Evolutionary conservation across 176 grass and related monocot species (phyloP).

Genomic region (barley (Hordeum vulgare)): MorexV3_pseudomolecules_assembly NC_058521.1:558274564-558275063

Average conservation of each 20-base stretch:
- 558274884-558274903: conserved; percentile 33
- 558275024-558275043: no score
- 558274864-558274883: conserved; percentile 27
- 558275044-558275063: conserved; percentile 26
- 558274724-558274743: no score
- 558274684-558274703: no score
- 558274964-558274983: neutral
- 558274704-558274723: no score
- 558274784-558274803: neutral
- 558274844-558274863: conserved; percentile 37
- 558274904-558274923: conserved; percentile 1
- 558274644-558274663: no score
- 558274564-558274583: no score
- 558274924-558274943: conserved; percentile 21
- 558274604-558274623: no score
- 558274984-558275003: neutral
- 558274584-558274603: no score
- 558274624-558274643: no score
- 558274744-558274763: no score
- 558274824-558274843: neutral
- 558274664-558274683: no score
- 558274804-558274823: neutral
- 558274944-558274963: neutral
- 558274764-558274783: neutral
- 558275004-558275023: neutral